Conservation (phyloP, 148 eudicot species). For the Suaeda aralocaspica region DNA sequence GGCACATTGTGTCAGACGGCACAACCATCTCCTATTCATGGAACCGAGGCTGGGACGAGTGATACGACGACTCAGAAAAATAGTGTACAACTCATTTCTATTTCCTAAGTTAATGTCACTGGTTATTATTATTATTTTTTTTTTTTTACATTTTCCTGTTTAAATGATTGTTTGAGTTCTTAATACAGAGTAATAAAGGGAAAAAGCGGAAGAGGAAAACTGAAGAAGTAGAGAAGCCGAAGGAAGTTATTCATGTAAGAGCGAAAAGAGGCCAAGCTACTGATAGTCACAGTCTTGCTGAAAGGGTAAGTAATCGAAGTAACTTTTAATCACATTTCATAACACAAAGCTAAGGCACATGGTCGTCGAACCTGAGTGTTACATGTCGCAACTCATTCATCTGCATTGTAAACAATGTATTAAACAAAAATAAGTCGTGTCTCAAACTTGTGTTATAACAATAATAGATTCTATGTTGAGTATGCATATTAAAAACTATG, state of each 20-base stretch:
- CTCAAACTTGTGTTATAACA: too few species aligned
- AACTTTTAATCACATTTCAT: neutral
- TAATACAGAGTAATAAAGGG: slow-evolving; percentile 32
- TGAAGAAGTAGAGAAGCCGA: slow-evolving; percentile 41
- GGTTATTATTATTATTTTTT: too few species aligned
- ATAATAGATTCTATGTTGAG: too few species aligned
- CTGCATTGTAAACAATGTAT: too few species aligned
- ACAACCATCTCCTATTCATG: slow-evolving; percentile 14
- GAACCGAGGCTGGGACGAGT: slow-evolving; percentile 13
- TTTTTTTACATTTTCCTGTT: too few species aligned
- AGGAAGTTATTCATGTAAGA: slow-evolving; percentile 80
- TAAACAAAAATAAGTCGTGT: too few species aligned
- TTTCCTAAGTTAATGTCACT: neutral
- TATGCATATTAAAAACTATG: too few species aligned
- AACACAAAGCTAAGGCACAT: too few species aligned
- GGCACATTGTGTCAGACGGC: slow-evolving; percentile 9
- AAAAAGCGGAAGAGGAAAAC: slow-evolving; percentile 48
- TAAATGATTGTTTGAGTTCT: neutral
- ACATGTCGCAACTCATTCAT: too few species aligned
- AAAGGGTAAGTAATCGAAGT: slow-evolving; percentile 43
- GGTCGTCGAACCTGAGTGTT: too few species aligned
- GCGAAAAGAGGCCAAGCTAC: slow-evolving; percentile 91
- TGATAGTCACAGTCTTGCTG: slow-evolving; percentile 82
- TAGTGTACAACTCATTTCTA: neutral
- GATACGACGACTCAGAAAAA: slow-evolving; percentile 1